Evolutionary conservation across 495 filamentous ascomycete genomes (phyloP), one percentile per base, ranked within the genome.

Genomic region (Tricharina praecox): DNA sequence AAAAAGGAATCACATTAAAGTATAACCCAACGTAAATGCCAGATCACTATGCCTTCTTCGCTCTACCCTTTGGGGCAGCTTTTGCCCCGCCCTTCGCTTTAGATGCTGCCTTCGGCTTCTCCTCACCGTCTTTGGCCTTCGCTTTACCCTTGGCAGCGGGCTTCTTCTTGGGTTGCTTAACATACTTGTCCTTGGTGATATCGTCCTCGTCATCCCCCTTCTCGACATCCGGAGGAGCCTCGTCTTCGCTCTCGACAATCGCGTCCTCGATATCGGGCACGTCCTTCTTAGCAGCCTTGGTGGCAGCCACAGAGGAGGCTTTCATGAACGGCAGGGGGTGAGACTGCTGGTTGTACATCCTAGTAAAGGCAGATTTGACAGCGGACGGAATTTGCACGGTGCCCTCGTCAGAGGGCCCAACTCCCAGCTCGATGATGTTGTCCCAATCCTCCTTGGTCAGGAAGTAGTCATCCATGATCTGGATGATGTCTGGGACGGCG

Each of bases 271-370:
- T 72, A 66, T 99, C 90, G 0, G 90, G 90, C 48, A 78, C 78
- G 38, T 83, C 85, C 65, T 80, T 88, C 42, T 71, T 65, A 46
- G 67, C 63, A 42, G 71, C 69, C 60, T 77, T 79, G 51, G 85
- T 81, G 16, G 82, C 53, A 7, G 77, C 58, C 18, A 92, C 74
- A 54, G 70, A 79, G 64, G 74, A 81, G 7, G 86, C 82, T 65
- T 93, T 94, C 76, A 95, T 93, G 68, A 93, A 99, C 3, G 90
- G 86, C 38, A 96, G 64, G 0, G 88, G 92, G 59, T 99, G 90
- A 1, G 82, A 80, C 62, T 74, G 76, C 35, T 69, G 61, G 54
- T 97, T 97, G 62, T 97, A 97, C 71, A 76, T 57, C 62, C 86
- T 75, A 0, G 90, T 99, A 59, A 99, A 99, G 3, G 80, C 70